Evolutionary conservation across 2,329 filamentous ascomycete genomes (phyloP).

Genomic region (Aspergillus thermomutatus): DNA sequence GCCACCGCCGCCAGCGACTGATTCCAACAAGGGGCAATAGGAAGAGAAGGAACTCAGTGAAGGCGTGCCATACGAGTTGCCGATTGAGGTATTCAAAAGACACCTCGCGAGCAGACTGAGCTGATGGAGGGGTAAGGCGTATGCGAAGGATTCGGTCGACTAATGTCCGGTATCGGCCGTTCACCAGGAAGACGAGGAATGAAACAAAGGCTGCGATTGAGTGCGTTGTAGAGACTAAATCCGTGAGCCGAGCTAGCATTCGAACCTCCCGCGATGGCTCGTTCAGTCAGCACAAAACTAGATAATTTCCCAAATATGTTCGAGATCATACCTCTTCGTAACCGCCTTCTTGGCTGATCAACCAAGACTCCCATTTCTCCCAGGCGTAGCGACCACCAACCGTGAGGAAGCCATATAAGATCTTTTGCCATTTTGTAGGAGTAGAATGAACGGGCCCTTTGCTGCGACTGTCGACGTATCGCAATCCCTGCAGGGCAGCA

Average conservation of each 20-base stretch:
- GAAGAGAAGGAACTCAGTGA: conserved; percentile 97
- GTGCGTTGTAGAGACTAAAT: conserved; percentile 67
- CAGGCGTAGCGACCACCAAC: conserved; percentile 86
- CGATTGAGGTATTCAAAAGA: conserved; percentile 97
- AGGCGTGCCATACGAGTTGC: conserved; percentile 98
- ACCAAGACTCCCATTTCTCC: conserved; percentile 87
- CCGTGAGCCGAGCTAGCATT: conserved; percentile 66
- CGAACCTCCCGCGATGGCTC: conserved; percentile 50
- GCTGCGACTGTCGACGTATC: conserved; percentile 78
- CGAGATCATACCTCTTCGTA: conserved; percentile 54
- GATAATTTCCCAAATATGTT: neutral
- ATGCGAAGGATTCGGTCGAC: conserved; percentile 81
- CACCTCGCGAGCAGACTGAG: conserved; percentile 83
- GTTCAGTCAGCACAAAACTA: conserved; percentile 7
- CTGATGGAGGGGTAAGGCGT: conserved; percentile 78
- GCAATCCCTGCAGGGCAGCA: conserved; percentile 84
- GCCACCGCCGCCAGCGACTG: conserved; percentile 84
- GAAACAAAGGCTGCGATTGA: conserved; percentile 78
- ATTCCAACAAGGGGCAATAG: conserved; percentile 95
- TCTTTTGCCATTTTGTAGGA: conserved; percentile 80
- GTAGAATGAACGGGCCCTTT: conserved; percentile 60
- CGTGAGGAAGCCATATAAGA: conserved; percentile 76
- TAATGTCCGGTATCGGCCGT: conserved; percentile 86
- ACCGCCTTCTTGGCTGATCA: conserved; percentile 72
- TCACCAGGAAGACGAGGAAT: conserved; percentile 86